Conservation (phyloP, 768 basidiomycete genomes). For the Coprinopsis marcescibilis region DNA sequence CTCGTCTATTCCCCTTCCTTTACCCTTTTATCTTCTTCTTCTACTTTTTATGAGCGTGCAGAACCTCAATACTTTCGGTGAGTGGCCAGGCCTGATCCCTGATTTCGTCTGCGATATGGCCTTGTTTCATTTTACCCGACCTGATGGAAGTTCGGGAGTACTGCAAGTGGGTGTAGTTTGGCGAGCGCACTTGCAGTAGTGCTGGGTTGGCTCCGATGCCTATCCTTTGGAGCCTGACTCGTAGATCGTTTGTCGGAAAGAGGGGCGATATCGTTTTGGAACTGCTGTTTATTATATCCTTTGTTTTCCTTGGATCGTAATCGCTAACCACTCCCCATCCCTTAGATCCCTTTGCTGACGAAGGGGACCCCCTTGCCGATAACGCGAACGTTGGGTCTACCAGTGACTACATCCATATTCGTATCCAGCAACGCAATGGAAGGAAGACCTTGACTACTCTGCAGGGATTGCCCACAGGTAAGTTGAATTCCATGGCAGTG, state of each 20-base stretch:
- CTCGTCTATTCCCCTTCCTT: constrained; percentile 39
- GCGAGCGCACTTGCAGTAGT: too few relatives aligned
- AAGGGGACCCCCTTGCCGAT: constrained; percentile 75
- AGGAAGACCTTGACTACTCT: constrained; percentile 97
- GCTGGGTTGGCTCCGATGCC: too few relatives aligned
- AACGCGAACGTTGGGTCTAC: constrained; percentile 75
- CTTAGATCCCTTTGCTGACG: constrained; percentile 93
- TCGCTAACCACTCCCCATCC: constrained; percentile 12
- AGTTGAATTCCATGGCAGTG: constrained; percentile 20
- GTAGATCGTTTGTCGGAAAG: too few relatives aligned
- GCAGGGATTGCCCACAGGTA: constrained; percentile 89
- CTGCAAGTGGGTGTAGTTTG: too few relatives aligned
- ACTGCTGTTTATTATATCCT: too few relatives aligned
- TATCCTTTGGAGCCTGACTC: too few relatives aligned
- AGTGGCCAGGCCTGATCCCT: constrained; percentile 18
- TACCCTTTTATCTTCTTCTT: constrained; percentile 28
- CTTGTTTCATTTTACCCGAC: background rate
- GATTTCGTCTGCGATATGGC: background rate
- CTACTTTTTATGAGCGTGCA: constrained; percentile 90
- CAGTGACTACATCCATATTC: constrained; percentile 86
- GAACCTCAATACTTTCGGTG: constrained; percentile 82
- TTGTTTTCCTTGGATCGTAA: too few relatives aligned
- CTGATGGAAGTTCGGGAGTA: too few relatives aligned
- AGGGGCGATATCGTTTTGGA: too few relatives aligned
- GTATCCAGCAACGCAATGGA: constrained; percentile 99